Percentiles rank a stretch among this genome's conserved stretches.
Evolutionary conservation across 2,329 filamentous ascomycete species (phyloP).

Genomic region (Apiospora arundinis): DNA sequence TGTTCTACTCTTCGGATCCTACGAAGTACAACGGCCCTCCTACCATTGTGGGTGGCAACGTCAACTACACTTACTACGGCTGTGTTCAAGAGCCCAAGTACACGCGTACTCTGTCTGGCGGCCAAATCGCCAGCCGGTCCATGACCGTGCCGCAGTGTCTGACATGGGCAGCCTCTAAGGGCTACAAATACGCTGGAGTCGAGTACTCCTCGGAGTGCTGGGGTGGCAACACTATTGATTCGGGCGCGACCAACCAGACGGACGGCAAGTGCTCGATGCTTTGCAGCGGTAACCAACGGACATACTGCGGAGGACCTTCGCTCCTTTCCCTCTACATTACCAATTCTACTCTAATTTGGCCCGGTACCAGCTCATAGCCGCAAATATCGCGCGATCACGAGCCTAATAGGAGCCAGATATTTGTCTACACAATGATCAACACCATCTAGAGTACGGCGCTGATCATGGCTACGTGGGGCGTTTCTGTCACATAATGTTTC

Average conservation of each 20-base stretch:
- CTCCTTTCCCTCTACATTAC: conserved; percentile 20
- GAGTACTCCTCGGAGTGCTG: conserved; percentile 46
- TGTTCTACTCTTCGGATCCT: conserved; percentile 28
- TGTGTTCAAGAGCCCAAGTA: conserved; percentile 25
- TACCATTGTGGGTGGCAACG: conserved; percentile 26
- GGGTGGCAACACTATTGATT: conserved; percentile 27
- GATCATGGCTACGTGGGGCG: not conserved
- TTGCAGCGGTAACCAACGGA: conserved; percentile 15
- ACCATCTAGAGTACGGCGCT: not conserved
- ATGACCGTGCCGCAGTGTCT: conserved; percentile 48
- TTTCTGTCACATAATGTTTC: not conserved
- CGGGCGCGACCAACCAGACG: not conserved
- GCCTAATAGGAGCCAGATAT: not conserved
- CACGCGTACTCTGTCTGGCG: conserved; percentile 14
- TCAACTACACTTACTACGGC: conserved; percentile 23
- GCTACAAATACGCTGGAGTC: conserved; percentile 46
- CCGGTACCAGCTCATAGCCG: not conserved
- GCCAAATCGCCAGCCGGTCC: conserved; percentile 28
- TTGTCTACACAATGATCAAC: not conserved
- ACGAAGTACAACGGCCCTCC: conserved; percentile 25
- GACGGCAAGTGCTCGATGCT: conserved; percentile 3
- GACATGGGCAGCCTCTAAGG: conserved; percentile 32
- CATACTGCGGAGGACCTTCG: conserved; percentile 15
- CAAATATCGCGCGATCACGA: not conserved
- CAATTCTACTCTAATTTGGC: not conserved